Evolutionary conservation across 2,329 filamentous ascomycete species (phyloP).

Genomic region (Didymellaceae sp.): DNA sequence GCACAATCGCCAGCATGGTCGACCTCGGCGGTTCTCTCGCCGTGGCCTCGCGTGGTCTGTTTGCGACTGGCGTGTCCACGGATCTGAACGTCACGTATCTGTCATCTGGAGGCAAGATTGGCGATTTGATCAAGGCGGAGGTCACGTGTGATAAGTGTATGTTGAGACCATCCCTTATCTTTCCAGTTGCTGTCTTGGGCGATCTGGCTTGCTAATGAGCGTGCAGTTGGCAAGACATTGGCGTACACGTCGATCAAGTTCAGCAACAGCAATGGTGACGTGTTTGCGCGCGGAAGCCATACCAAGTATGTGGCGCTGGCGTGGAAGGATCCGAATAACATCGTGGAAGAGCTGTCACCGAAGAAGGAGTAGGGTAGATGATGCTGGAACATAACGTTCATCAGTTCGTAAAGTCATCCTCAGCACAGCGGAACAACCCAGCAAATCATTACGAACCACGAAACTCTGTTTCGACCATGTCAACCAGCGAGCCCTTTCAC

Average conservation of each 20-base stretch:
- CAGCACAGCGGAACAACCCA: no score
- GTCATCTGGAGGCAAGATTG: slow-evolving; percentile 67
- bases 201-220: neutral
- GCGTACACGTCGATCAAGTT: slow-evolving; percentile 70
- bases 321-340: slow-evolving; percentile 69
- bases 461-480: no score
- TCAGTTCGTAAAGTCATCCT: no score
- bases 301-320: slow-evolving; percentile 69
- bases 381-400: no score
- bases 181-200: no score
- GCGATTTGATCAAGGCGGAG: slow-evolving; percentile 65
- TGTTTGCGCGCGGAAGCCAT: slow-evolving; percentile 70
- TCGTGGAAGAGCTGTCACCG: slow-evolving; percentile 62
- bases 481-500: no score
- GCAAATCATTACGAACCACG: no score
- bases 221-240: slow-evolving; percentile 67
- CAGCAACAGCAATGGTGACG: slow-evolving; percentile 62
- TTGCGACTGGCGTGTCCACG: slow-evolving; percentile 70
- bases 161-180: neutral
- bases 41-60: slow-evolving; percentile 69
- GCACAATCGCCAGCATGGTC: slow-evolving; percentile 77
- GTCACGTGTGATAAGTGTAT: slow-evolving; percentile 70
- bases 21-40: slow-evolving; percentile 71
- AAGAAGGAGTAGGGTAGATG: slow-evolving; percentile 34
- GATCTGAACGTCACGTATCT: slow-evolving; percentile 72